Evolutionary conservation across 257 asterid species (phyloP), one percentile per base, ranked within the genome.

Genomic region (Przewalskia tangutica): DNA sequence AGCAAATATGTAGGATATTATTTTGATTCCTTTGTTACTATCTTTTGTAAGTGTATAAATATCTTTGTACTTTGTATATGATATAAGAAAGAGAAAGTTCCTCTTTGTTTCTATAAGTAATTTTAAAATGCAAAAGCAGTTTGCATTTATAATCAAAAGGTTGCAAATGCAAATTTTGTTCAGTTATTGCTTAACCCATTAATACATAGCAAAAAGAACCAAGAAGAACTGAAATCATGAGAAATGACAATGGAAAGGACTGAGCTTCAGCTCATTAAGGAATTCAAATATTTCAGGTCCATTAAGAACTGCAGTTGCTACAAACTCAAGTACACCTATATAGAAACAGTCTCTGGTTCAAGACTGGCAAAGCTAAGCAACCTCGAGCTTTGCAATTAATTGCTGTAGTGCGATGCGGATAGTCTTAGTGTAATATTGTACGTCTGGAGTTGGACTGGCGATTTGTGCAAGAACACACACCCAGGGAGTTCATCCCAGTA

Each of bases 281-380:
- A 53, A 53, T 53, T 53, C 32, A 53, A 53, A 53, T 53, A 53
- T 53, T 13, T 53, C 18, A 53, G 59, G 6, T 53, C 18, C 18
- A 14, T 3, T 13, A 53, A 53, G 13, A 53, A 53, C 59, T 53
- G 59, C 64, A 20, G 80, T 18, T 3, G 46, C 59, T 6, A 80
- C 32, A 36, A 80, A 4, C 58, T 80, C 77, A 11, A 62, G 48
- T 6, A 42, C 77, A 4, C 77, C 83, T 20, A 80, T 16, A 48
- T 32, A 62, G 11, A 4, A 32, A 34, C 2, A 2, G 18, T 27
- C 36, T n/a, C 16, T 17, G 46, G 18, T 17, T 18, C 16, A 44
- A 48, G 8, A 80, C 77, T n/a, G 77, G 64, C 73, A 48, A 48
- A 20, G 77, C 83, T 75, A 80, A 42, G 17, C 66, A 80, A 12